Conservation (phyloP, 2,329 filamentous ascomycete genomes). For the Pezicula radicicola region DNA sequence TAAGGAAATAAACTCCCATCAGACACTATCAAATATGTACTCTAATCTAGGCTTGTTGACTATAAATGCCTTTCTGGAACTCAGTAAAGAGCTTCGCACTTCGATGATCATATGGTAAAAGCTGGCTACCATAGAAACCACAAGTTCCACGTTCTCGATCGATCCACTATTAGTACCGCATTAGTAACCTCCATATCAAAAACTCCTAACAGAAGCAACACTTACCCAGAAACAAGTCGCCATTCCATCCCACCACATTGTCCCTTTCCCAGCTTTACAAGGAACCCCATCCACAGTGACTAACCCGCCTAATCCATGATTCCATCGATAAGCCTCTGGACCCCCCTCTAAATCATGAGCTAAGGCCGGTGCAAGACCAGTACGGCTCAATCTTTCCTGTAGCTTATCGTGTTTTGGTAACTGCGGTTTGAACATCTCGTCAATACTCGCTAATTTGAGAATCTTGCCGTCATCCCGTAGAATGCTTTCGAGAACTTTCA, state of each 20-base stretch:
- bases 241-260: constrained; percentile 5
- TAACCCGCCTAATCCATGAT: constrained; percentile 37
- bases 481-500: constrained; percentile 40
- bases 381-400: constrained; percentile 30
- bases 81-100: background rate
- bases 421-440: constrained; percentile 41
- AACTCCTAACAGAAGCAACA: background rate
- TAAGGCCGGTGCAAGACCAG: constrained; percentile 23
- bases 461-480: constrained; percentile 45
- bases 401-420: constrained; percentile 28
- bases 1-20: no score
- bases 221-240: constrained; percentile 1
- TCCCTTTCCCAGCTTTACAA: constrained; percentile 13
- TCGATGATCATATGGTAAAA: constrained; percentile 34
- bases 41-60: background rate
- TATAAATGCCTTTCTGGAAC: background rate
- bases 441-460: constrained; percentile 36
- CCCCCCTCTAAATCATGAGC: background rate
- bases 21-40: no score
- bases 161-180: constrained; percentile 14
- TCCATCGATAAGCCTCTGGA: background rate
- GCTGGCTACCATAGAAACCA: constrained; percentile 36
- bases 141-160: constrained; percentile 33
- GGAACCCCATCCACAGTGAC: constrained; percentile 18
- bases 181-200: no score